phyloP scores from a whole-genome alignment of 2,329 filamentous ascomycete genomes.

The Curvularia sp. region DNA sequence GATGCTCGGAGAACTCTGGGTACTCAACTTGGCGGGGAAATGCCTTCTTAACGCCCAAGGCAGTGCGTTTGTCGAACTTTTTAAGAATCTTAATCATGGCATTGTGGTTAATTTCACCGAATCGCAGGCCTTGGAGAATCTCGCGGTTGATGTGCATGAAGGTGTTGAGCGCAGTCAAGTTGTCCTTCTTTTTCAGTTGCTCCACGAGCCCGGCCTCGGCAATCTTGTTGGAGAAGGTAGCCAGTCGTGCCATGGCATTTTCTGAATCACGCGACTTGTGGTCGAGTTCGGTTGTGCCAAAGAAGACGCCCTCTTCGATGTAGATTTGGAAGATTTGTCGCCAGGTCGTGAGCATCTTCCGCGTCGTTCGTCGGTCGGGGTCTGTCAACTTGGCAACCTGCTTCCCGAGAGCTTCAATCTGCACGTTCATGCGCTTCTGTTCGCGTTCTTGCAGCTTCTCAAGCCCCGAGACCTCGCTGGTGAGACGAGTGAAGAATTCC shows the following conservation, averaged over 20 bases:
- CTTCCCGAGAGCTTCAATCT: slow-evolving; percentile 70
- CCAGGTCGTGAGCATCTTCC: slow-evolving; percentile 75
- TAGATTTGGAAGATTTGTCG: slow-evolving; percentile 83
- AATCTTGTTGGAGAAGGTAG: slow-evolving; percentile 75
- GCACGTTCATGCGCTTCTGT: slow-evolving; percentile 66
- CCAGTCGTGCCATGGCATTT: slow-evolving; percentile 71
- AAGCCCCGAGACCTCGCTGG: slow-evolving; percentile 72
- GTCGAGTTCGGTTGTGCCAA: slow-evolving; percentile 76
- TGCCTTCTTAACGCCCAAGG: slow-evolving; percentile 69
- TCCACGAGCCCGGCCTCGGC: slow-evolving; percentile 65
- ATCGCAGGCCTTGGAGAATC: slow-evolving; percentile 80
- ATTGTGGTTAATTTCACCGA: slow-evolving; percentile 81
- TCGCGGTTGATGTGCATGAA: slow-evolving; percentile 77
- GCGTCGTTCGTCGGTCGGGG: slow-evolving; percentile 68
- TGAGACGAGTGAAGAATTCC: slow-evolving; percentile 80
- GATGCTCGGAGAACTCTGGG: slow-evolving; percentile 67
- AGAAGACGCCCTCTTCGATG: slow-evolving; percentile 80
- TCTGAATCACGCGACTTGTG: slow-evolving; percentile 71
- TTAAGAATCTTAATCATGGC: slow-evolving; percentile 86
- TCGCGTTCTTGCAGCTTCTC: slow-evolving; percentile 73
- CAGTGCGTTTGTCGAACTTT: slow-evolving; percentile 88
- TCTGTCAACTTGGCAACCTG: slow-evolving; percentile 70
- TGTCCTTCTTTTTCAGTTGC: slow-evolving; percentile 70
- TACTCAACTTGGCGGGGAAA: slow-evolving; percentile 66
- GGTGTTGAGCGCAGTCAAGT: slow-evolving; percentile 67